Conservation (phyloP, 2,329 filamentous ascomycete genomes). For the Ophiosphaerella herpotricha region DNA sequence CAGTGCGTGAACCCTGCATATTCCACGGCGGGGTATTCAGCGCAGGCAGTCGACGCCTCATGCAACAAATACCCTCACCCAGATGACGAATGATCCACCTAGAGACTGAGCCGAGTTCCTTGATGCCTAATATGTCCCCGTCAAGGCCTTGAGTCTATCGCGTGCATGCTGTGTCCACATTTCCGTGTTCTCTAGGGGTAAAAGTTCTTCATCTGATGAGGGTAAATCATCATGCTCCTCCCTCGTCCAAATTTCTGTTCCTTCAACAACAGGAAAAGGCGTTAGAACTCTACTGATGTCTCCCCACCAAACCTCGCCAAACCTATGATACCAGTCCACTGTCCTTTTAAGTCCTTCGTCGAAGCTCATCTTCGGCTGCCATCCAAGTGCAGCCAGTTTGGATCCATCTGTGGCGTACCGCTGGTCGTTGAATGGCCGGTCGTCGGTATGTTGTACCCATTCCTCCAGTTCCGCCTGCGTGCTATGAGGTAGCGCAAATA, state of each 20-base stretch:
- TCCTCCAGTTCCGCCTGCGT: slow-evolving; percentile 57
- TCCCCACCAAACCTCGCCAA: slow-evolving; percentile 49
- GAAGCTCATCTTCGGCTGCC: slow-evolving; percentile 43
- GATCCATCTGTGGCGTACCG: slow-evolving; percentile 47
- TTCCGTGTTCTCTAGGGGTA: slow-evolving; percentile 11
- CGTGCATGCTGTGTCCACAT: slow-evolving; percentile 35
- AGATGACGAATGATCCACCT: too few species aligned
- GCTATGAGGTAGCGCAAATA: slow-evolving; percentile 58
- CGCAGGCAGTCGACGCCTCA: background rate
- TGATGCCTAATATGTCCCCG: background rate
- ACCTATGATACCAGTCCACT: slow-evolving; percentile 47
- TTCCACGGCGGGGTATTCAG: slow-evolving; percentile 15
- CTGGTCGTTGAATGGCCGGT: slow-evolving; percentile 66
- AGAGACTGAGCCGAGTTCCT: background rate
- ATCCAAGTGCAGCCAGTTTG: slow-evolving; percentile 45
- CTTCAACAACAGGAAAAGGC: slow-evolving; percentile 45
- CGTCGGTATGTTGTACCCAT: slow-evolving; percentile 75
- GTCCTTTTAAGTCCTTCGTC: slow-evolving; percentile 43
- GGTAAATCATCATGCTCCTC: slow-evolving; percentile 46
- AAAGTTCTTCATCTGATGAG: slow-evolving; percentile 36
- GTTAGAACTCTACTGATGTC: slow-evolving; percentile 47
- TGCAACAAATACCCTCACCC: background rate
- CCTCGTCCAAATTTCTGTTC: slow-evolving; percentile 47
- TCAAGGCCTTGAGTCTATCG: slow-evolving; percentile 19
- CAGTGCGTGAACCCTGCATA: slow-evolving; percentile 28